Conservation (phyloP, 1,139 yeast genomes). For the Geotrichum bryndzae region DNA sequence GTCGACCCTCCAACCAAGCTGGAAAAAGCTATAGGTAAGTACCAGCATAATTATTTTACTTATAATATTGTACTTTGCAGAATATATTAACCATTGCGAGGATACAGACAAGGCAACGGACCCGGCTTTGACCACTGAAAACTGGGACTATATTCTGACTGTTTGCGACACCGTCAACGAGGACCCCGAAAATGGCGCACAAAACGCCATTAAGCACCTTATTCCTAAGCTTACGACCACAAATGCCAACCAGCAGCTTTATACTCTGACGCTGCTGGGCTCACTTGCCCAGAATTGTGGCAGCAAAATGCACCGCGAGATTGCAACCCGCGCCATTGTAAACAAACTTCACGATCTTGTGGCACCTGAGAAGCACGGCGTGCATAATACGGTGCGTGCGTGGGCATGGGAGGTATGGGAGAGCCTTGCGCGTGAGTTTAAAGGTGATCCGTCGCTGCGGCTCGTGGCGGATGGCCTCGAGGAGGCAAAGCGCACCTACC, state of each 20-base stretch:
- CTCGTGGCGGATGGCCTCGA: slow-evolving; percentile 59
- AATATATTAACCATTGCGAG: not conserved
- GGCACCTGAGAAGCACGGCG: slow-evolving; percentile 54
- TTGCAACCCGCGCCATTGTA: slow-evolving; percentile 60
- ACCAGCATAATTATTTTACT: not conserved
- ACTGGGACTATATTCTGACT: slow-evolving; percentile 77
- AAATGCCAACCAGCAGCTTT: slow-evolving; percentile 77
- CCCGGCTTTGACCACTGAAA: slow-evolving; percentile 70
- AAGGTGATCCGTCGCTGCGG: slow-evolving; percentile 64
- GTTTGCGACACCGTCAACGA: slow-evolving; percentile 75
- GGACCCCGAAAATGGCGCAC: slow-evolving; percentile 62
- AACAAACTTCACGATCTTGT: slow-evolving; percentile 51
- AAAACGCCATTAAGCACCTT: slow-evolving; percentile 48
- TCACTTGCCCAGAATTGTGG: slow-evolving; percentile 94
- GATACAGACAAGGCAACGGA: slow-evolving; percentile 63
- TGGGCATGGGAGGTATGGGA: slow-evolving; percentile 62
- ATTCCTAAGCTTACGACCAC: slow-evolving; percentile 49
- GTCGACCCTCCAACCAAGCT: slow-evolving; percentile 22
- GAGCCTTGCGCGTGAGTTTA: slow-evolving; percentile 54
- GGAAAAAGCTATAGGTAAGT: slow-evolving; percentile 23
- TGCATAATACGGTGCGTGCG: slow-evolving; percentile 54
- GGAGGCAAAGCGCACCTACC: slow-evolving; percentile 29
- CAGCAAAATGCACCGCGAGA: slow-evolving; percentile 72
- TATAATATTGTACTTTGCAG: not conserved
- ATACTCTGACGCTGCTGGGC: slow-evolving; percentile 55